Base-by-base conservation (phyloP, 2,329 filamentous ascomycete genomes). In the Fusarium agapanthi region DNA sequence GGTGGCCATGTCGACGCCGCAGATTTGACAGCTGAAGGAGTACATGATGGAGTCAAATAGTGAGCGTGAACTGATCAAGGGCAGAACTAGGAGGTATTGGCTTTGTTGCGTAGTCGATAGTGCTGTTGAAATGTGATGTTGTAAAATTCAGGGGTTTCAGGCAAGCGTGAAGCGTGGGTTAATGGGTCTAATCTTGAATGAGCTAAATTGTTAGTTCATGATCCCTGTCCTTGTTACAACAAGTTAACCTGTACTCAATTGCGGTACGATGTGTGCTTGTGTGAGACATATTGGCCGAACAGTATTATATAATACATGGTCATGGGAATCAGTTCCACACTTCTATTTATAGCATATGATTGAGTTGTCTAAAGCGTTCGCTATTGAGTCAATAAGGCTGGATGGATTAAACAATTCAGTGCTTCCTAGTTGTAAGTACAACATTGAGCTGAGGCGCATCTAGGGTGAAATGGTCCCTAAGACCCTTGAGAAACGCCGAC, bases 401-500 rank as follows among this genome's bases (percentile, higher is more conserved):
- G 18, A 15, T 3, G 3, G 26, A 6, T 3, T 3, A 30, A 16
- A 4, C 2, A 12, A 3, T 20, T 47, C 2, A 47, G 4, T 16
- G 14, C 10, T 48, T 32, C 2, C 47, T 24, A 14, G 12, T 8
- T 20, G 6, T 34, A 15, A 50, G 12, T 24, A 34, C 8, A 32
- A 34, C 6, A 0, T 50, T 0, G 3, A 50, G 47, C n/a, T 4
- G 3, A 20, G n/a, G n/a, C 0, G 30, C 22, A 24, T 50, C n/a
- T 0, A 50, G 8, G 1, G n/a, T 34, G 0, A 50, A 34, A 7
- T 50, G 30, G 6, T 50, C 47, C 11, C 3, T 24, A 0, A 50
- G 47, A 2, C n/a, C 16, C 1, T 7, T 0, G 1, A 50, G n/a
- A 20, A 50, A 50, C 16, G 8, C 8, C 8, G 22, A 24, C 1